Evolutionary conservation across 2,329 filamentous ascomycete genomes (phyloP).

Genomic region (Thielaviopsis euricoi): DNA sequence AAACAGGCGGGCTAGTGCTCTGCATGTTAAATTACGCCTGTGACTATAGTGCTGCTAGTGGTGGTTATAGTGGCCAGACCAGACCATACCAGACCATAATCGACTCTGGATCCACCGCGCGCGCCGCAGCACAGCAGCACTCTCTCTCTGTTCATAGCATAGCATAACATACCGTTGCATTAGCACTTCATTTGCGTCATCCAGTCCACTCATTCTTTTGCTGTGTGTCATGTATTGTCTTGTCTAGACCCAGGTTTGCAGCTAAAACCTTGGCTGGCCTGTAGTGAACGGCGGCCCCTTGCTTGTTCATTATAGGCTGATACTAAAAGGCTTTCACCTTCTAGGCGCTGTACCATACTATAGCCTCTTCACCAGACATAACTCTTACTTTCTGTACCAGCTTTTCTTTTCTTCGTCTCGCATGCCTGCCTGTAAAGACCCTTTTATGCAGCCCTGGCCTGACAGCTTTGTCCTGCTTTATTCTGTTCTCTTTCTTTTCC

Average conservation of each 20-base stretch:
- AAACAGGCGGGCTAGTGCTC: conserved; percentile 2
- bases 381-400: neutral
- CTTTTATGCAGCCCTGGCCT: neutral
- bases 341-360: no score
- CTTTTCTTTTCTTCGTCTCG: neutral
- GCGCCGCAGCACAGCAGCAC: no score
- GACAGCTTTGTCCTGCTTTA: neutral
- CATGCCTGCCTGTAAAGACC: neutral
- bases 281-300: neutral
- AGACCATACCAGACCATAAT: no score
- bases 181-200: neutral
- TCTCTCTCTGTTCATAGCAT: no score
- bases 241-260: neutral
- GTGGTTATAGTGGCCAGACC: neutral
- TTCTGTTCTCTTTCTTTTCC: conserved; percentile 11
- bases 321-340: neutral
- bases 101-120: neutral
- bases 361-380: neutral
- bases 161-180: no score
- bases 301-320: neutral
- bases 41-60: no score
- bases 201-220: neutral
- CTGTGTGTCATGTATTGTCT: neutral
- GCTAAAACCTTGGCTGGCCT: neutral
- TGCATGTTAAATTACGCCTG: neutral